A percentile compares a stretch with the other conserved stretches of the same genome.
Conservation (phyloP, 352 stramenopile genomes). For the Phytophthora pistaciae region DNA sequence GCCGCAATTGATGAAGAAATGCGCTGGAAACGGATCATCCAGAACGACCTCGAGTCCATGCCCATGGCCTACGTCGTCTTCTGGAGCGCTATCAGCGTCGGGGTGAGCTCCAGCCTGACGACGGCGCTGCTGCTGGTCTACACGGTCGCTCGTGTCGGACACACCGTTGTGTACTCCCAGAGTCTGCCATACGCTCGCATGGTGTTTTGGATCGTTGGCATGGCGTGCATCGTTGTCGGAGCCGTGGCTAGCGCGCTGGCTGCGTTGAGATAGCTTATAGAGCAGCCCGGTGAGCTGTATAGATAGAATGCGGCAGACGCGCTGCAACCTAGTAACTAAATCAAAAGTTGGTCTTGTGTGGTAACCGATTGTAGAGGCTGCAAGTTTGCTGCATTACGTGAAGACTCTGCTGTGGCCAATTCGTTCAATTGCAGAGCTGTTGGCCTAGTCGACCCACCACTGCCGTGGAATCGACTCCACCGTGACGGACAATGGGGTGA, state of each 20-base stretch:
- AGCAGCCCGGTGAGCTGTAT: not conserved
- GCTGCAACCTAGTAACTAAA: slow-evolving; percentile 21
- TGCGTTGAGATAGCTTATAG: slow-evolving; percentile 16
- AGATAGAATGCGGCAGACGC: slow-evolving; percentile 4
- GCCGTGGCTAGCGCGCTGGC: slow-evolving; percentile 22
- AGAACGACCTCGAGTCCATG: slow-evolving; percentile 73
- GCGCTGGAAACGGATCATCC: slow-evolving; percentile 67
- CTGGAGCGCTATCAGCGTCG: slow-evolving; percentile 45
- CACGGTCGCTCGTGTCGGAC: slow-evolving; percentile 47
- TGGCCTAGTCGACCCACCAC: too few relatives aligned
- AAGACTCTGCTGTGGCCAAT: not conserved
- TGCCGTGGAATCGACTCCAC: too few relatives aligned
- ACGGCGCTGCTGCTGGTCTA: slow-evolving; percentile 44
- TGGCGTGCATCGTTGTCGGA: slow-evolving; percentile 33
- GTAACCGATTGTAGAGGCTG: not conserved
- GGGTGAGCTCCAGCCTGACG: slow-evolving; percentile 42
- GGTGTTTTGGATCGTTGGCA: slow-evolving; percentile 38
- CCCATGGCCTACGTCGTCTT: slow-evolving; percentile 65
- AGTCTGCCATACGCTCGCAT: slow-evolving; percentile 37
- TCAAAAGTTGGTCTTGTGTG: slow-evolving; percentile 4
- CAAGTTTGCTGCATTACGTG: not conserved
- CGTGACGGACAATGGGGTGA: too few relatives aligned
- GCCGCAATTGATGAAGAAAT: slow-evolving; percentile 39
- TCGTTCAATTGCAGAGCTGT: slow-evolving; percentile 17
- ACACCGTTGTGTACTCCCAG: slow-evolving; percentile 58